Base-by-base conservation (phyloP, 768 basidiomycete genomes). In the Lentinula guzmanii region DNA sequence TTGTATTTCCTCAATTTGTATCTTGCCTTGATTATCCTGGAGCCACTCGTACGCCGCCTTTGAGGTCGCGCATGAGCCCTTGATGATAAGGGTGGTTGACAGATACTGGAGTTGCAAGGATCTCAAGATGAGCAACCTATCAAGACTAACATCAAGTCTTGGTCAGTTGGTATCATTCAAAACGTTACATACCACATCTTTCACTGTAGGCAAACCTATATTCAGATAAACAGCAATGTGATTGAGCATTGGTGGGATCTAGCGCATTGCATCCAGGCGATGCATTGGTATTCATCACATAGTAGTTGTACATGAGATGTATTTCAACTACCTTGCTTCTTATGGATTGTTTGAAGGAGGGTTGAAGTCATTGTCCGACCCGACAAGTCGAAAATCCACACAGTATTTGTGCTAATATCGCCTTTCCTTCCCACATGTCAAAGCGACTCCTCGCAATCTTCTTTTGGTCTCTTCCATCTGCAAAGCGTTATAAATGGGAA, bases 181-280 rank as follows among this genome's bases (percentile, higher is more conserved):
- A 28, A 35, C 21, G 60, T 35, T 52, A 72, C 79, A 45, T 59
- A 82, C 82, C 56, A 83, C 82, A 68, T 82, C 79, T 8, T 46
- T 31, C 7, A 70, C 64, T 21, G 70, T 70, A 1, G 82, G 82
- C 10, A 65, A 51, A 3, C 82, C 81, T 5, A 84, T 68, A 5
- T 50, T 62, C 6, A 71, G 68, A 67, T 80, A 70, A 2, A 72
- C 76, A 4, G 73, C 59, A 11, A 74, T 59, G 7, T 81, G 52
- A 39, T 71, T 65, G 41, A 67, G 68, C 18, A 67, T 55, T 5
- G 78, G 78, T 21, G 69, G 64, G 3, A 59, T 15, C 69, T 60
- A 2, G 72, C 80, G n/a, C 80, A 68, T 58, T 84, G 82, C 4
- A 78, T 80, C 82, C 82, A 84, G 6, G 76, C 76, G 8, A 84